Evolutionary conservation across 768 basidiomycete species (phyloP), one percentile per base, ranked within the genome.

Genomic region (Amanita pseudoporphyria): DNA sequence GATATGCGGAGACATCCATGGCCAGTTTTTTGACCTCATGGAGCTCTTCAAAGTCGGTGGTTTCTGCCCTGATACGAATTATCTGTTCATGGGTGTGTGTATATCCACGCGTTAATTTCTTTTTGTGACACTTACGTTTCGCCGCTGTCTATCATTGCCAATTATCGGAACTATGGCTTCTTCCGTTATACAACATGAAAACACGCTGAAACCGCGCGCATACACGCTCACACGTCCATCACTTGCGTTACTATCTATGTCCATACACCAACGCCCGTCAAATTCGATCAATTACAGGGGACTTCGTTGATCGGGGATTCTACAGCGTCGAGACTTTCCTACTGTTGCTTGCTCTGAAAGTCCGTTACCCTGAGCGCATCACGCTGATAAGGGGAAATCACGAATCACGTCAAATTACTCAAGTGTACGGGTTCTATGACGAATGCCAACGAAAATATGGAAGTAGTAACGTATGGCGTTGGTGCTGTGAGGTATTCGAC

Each of bases 401-500:
- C 71, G 95, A 98, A 64, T 92, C 88, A 5, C 77, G 95, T 3
- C 95, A 97, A 62, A 97, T 98, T 57, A 98, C 95, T 0, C 95
- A 98, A 63, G 90, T 92, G 0, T 92, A 92, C 62, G 88, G 89
- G 16, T 91, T 91, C 60, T 91, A 89, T 66, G 95, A 98, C 66
- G 95, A 98, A 62, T 98, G 95, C 64, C 88, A 92, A 65, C 71
- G 94, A 31, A 98, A 98, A 65, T 98, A 96, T 59, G 94, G 94
- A 3, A 82, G 78, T 58, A 82, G 81, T 52, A 92, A 92, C 64
- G 95, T 98, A 49, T 97, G 95, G 94, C 69, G 95, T 55, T 96
- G 92, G 81, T 97, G 94, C 66, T 97, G 93, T 64, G 94, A 98
- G 60, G 93, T 98, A 7, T 99, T 99, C 58, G 95, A 98, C 64